Evolutionary conservation across 129 eudicot species (phyloP).

Genomic region (Ambrosia trifida): DNA sequence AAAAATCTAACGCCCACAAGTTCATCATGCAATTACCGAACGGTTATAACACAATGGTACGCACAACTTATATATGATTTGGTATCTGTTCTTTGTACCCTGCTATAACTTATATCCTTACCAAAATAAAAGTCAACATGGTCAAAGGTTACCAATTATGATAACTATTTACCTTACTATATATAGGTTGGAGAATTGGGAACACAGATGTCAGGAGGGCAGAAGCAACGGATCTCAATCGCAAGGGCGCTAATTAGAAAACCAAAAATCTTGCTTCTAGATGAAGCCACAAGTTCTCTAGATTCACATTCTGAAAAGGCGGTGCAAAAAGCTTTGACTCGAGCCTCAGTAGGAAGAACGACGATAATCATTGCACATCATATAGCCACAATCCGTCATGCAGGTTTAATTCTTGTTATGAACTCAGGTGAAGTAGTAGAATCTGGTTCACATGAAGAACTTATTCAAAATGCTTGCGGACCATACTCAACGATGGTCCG

Average conservation of each 20-base stretch:
- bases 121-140: too few species aligned
- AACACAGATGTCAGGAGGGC: constrained; percentile 43
- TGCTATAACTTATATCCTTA: too few species aligned
- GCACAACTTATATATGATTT: neutral
- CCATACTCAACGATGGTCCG: constrained; percentile 27
- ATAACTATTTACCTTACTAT: neutral
- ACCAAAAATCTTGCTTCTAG: constrained; percentile 36
- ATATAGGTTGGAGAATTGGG: constrained; percentile 40
- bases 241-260: constrained; percentile 38
- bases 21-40: constrained; percentile 37
- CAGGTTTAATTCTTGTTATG: constrained; percentile 28
- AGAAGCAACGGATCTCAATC: constrained; percentile 40
- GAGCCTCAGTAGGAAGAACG: constrained; percentile 33
- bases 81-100: too few species aligned
- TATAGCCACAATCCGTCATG: constrained; percentile 15
- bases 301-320: constrained; percentile 31
- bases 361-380: constrained; percentile 36
- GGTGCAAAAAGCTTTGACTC: constrained; percentile 36
- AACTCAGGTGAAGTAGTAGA: constrained; percentile 39
- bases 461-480: constrained; percentile 23
- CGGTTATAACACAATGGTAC: constrained; percentile 29
- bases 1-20: constrained; percentile 29
- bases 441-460: constrained; percentile 41
- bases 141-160: neutral
- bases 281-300: constrained; percentile 44